Evolutionary conservation across 2,329 filamentous ascomycete species (phyloP).

Genomic region (Coniella vitis): DNA sequence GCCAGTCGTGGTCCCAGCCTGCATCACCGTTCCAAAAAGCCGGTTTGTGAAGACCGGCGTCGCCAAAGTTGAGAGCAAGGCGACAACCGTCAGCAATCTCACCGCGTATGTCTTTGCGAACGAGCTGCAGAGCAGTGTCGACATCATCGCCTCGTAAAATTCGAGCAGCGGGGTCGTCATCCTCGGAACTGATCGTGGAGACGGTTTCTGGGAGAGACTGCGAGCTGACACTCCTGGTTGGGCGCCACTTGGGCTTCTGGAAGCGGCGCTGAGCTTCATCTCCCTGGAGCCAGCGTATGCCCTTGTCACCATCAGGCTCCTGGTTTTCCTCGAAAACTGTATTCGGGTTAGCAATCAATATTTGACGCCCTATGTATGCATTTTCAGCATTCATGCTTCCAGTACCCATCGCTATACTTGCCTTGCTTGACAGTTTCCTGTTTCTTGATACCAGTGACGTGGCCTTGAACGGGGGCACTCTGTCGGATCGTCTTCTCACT

Average conservation of each 20-base stretch:
- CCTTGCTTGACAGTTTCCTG: no score
- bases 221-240: slow-evolving; percentile 9
- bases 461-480: no score
- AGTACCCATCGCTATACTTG: no score
- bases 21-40: background rate
- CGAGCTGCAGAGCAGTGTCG: background rate
- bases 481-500: no score
- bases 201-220: slow-evolving; percentile 12
- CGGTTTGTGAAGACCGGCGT: slow-evolving; percentile 7
- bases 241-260: slow-evolving; percentile 3
- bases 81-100: slow-evolving; percentile 11
- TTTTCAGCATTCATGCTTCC: no score
- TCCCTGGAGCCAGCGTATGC: background rate
- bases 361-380: no score
- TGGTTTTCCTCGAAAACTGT: background rate
- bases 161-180: background rate
- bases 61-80: slow-evolving; percentile 4
- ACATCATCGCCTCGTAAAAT: background rate
- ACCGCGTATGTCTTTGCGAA: slow-evolving; percentile 5
- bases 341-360: no score
- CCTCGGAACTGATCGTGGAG: background rate
- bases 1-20: background rate
- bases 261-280: no score
- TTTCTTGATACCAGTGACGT: no score
- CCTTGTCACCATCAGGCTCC: background rate